Conservation (phyloP, 2,329 filamentous ascomycete species). For the Colletotrichum lindemuthianum region DNA sequence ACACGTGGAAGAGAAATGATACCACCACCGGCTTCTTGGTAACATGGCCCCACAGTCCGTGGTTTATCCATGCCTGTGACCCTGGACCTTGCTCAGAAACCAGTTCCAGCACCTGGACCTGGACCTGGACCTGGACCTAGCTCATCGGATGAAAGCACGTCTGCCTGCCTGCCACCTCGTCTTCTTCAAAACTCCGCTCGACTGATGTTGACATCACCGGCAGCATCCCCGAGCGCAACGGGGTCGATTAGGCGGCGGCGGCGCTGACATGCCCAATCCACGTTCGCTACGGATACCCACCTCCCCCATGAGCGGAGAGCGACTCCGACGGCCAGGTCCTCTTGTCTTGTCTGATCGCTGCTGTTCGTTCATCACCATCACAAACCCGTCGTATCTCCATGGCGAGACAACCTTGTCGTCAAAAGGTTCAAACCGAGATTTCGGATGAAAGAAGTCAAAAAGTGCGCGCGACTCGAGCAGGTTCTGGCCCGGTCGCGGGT, state of each 20-base stretch:
- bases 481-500: too few species aligned
- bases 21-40: slow-evolving; percentile 23
- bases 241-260: slow-evolving; percentile 27
- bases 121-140: slow-evolving; percentile 6
- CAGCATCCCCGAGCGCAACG: slow-evolving; percentile 17
- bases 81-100: slow-evolving; percentile 1
- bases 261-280: background rate
- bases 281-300: too few species aligned
- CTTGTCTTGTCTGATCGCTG: slow-evolving; percentile 12
- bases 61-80: slow-evolving; percentile 10
- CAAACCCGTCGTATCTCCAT: slow-evolving; percentile 28
- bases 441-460: slow-evolving; percentile 21
- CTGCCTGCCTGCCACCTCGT: background rate
- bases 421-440: slow-evolving; percentile 26
- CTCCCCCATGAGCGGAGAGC: slow-evolving; percentile 22
- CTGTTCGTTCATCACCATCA: background rate
- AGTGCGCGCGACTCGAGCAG: background rate
- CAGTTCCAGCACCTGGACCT: background rate
- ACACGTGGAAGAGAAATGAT: slow-evolving; percentile 31
- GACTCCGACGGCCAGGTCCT: slow-evolving; percentile 28
- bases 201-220: slow-evolving; percentile 33
- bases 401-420: slow-evolving; percentile 6
- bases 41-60: slow-evolving; percentile 21
- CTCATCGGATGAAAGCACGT: slow-evolving; percentile 22
- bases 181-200: slow-evolving; percentile 24